Evolutionary conservation across 192 early-diverging fungal species (phyloP), one percentile per base, ranked within the genome.

Genomic region (Globomyces pollinis-pini): DNA sequence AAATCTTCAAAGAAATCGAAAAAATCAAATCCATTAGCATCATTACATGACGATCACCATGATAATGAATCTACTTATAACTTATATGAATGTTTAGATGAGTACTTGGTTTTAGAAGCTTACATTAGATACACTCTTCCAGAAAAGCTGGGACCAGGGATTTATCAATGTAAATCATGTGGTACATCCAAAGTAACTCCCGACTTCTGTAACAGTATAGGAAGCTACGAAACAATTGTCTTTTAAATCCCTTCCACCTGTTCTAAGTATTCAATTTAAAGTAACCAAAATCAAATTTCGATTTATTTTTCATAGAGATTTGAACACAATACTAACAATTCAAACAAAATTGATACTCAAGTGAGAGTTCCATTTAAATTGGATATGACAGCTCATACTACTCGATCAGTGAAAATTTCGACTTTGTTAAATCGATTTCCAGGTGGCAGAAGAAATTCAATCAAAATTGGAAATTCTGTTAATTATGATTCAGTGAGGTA

Each of bases 361-460:
- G 89, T 98, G 28, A 72, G 79, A 21, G 78, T 98, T 28, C 93
- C 95, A 13, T 70, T 77, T 23, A 76, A 88, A 24, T 67, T 98
- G 21, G 92, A 98, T 67, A 88, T 98, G 88, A 89, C 88, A 2
- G 90, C 87, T 9, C 94, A 88, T 53, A 96, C 91, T 2, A 84
- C 90, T 3, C 69, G 62, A 21, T 61, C 69, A 2, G 67, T 80
- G 43, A 69, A 75, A 50, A 45, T 73, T 3, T 60, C 73, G 15
- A 60, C 39, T 55, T 56, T 47, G 50, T 21, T 34, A 21, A 9
- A 64, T 36, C 16, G 20, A 18, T 43, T 18, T 16, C 13, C 13
- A 43, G 20, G 26, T 57, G 16, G 38, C 55, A 56, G 64, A 20
- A 30, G 52, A 50, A 51, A 18, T 38, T 44, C 31, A 43, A 52